A percentile compares a stretch with the other conserved stretches of the same genome.
phyloP scores from a whole-genome alignment of 305 asterid genomes.

The Rubia balearica region DNA sequence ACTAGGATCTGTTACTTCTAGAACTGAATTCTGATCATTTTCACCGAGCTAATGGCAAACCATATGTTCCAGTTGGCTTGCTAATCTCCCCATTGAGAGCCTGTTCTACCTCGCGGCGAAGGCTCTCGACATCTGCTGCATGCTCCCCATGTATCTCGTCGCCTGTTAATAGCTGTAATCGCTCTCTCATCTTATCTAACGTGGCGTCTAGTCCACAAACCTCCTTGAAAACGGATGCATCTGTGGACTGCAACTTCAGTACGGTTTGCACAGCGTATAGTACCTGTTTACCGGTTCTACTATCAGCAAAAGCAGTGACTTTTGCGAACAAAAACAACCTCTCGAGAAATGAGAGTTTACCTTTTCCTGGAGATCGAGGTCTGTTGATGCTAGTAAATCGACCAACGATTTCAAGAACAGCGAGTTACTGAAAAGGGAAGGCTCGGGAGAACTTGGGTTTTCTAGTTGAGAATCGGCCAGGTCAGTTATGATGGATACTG shows the following conservation, averaged over 20 bases:
- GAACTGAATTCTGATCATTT: no score
- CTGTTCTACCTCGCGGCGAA: no score
- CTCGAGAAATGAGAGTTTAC: conserved; percentile 20
- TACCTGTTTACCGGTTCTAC: conserved; percentile 33
- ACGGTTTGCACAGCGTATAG: conserved; percentile 59
- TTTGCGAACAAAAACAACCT: neutral
- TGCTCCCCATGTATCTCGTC: conserved; percentile 44
- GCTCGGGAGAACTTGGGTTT: conserved; percentile 23
- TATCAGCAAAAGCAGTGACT: neutral
- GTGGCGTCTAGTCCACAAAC: conserved; percentile 47
- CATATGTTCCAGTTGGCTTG: conserved; percentile 23
- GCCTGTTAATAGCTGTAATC: conserved; percentile 36
- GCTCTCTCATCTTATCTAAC: conserved; percentile 40
- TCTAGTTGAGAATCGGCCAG: conserved; percentile 48
- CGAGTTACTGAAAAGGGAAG: conserved; percentile 46
- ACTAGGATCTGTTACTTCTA: no score
- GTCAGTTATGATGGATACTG: conserved; percentile 28
- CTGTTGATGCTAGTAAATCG: conserved; percentile 42
- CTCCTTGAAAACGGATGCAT: conserved; percentile 46
- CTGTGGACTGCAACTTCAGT: conserved; percentile 39
- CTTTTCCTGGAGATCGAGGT: conserved; percentile 89
- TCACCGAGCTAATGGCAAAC: no score
- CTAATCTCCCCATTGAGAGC: conserved; percentile 42
- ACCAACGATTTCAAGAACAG: conserved; percentile 55
- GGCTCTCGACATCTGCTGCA: conserved; percentile 43